Conservation (phyloP, 2,329 filamentous ascomycete species). For the Penicillium sp. region DNA sequence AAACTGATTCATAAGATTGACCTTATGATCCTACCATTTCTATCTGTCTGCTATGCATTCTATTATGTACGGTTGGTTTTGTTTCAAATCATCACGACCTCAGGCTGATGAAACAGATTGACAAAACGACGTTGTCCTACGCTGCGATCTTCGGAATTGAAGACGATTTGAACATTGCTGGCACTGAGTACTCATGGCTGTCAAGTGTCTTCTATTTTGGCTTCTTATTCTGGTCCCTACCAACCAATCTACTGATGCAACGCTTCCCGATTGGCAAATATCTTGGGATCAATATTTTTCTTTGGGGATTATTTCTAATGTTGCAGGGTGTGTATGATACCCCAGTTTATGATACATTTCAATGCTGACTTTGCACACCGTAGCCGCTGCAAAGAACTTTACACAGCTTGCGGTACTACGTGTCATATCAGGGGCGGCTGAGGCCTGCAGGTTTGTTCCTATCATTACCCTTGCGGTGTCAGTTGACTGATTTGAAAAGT, state of each 20-base stretch:
- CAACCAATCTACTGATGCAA: slow-evolving; percentile 15
- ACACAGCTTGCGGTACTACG: slow-evolving; percentile 52
- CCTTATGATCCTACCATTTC: slow-evolving; percentile 53
- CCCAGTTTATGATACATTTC: neutral
- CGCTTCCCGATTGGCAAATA: slow-evolving; percentile 32
- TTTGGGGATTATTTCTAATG: slow-evolving; percentile 43
- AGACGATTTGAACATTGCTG: slow-evolving; percentile 43
- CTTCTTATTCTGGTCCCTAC: slow-evolving; percentile 32
- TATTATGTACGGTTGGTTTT: slow-evolving; percentile 31
- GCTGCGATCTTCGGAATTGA: slow-evolving; percentile 55
- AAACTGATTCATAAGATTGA: slow-evolving; percentile 54
- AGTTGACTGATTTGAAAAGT: neutral
- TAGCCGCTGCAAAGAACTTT: slow-evolving; percentile 52
- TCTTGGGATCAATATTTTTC: slow-evolving; percentile 45
- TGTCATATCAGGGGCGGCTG: slow-evolving; percentile 54
- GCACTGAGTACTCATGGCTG: slow-evolving; percentile 43
- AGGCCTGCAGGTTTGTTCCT: slow-evolving; percentile 36
- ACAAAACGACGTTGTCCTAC: slow-evolving; percentile 38
- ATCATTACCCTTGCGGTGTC: neutral
- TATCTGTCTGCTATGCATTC: slow-evolving; percentile 52
- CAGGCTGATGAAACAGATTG: neutral
- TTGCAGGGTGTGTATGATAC: slow-evolving; percentile 25
- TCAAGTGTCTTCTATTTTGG: slow-evolving; percentile 46
- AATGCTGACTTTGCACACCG: neutral
- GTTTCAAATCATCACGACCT: neutral